A percentile compares a stretch with the other conserved stretches of the same genome.
phyloP scores from a whole-genome alignment of 805 yeast genomes.

The Wickerhamomyces tratensis region DNA sequence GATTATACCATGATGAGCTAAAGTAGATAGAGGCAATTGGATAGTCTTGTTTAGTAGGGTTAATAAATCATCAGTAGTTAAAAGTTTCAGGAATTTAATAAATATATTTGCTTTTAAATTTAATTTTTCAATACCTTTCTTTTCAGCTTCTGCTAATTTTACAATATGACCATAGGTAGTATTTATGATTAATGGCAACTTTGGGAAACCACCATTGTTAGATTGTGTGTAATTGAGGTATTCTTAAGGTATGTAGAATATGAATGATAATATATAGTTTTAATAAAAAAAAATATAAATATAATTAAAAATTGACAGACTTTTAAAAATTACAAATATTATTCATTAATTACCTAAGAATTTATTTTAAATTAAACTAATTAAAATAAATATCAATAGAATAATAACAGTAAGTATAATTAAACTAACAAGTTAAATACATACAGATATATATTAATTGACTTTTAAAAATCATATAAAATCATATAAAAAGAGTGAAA shows the following conservation, averaged over 20 bases:
- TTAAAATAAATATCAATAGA: too few relatives aligned
- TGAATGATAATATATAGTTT: background rate
- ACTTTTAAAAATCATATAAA: too few relatives aligned
- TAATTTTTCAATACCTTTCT: constrained; percentile 59
- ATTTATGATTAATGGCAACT: constrained; percentile 43
- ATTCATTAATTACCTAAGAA: too few relatives aligned
- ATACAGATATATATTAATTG: too few relatives aligned
- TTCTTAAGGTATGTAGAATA: background rate
- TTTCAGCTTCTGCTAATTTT: constrained; percentile 54
- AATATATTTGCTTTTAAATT: constrained; percentile 62
- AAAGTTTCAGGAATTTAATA: constrained; percentile 76
- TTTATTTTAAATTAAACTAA: too few relatives aligned
- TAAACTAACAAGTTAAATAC: too few relatives aligned
- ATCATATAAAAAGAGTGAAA: too few relatives aligned
- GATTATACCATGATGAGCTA: constrained; percentile 75
- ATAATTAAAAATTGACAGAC: too few relatives aligned
- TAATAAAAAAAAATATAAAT: too few relatives aligned
- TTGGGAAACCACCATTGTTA: constrained; percentile 26
- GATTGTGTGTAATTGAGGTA: background rate
- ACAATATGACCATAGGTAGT: constrained; percentile 74
- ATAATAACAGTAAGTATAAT: too few relatives aligned
- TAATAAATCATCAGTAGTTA: constrained; percentile 46
- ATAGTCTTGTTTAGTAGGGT: constrained; percentile 47
- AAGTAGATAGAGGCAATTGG: constrained; percentile 63
- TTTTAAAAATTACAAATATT: too few relatives aligned